Base-by-base conservation (phyloP, 192 early-diverging fungal species). In the Lunasporangiospora selenospora region DNA sequence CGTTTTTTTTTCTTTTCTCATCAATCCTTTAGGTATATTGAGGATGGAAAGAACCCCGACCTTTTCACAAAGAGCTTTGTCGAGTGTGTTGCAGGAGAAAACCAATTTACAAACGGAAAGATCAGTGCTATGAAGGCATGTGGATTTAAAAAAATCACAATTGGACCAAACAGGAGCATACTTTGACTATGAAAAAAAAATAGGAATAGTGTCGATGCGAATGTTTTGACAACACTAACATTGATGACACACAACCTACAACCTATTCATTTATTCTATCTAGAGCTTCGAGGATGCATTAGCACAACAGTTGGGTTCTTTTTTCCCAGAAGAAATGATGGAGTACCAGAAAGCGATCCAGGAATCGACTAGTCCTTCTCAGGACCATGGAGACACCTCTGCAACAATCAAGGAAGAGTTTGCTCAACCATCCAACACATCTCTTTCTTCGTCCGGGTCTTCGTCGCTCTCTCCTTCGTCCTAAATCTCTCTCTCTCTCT, bases 101-200 rank as follows among this genome's bases (percentile, higher is more conserved):
- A 84, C 33, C 82, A 84, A 32, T 81, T 77, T 46, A 84, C 82
- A 0, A 81, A 84, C 39, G 82, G 82, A 44, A 84, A 84, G 37
- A 77, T 84, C 46, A 58, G 67, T 21, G 79, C 82, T 10, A 66
- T 84, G 21, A 67, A 79, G 50, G 82, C 77, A 79, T 62, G 59
- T 38, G 21, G 8, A n/a, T n/a, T n/a, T n/a, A n/a, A n/a, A n/a
- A n/a, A n/a, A n/a, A n/a, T n/a, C n/a, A n/a, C n/a, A n/a, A n/a
- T n/a, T n/a, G n/a, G n/a, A n/a, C 34, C 33, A 1, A 1, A 15
- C 4, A 6, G 11, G 10, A 31, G 43, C 36, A 21, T 55, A 7
- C 31, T 15, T 1, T 29, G n/a, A 26, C 11, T 38, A 21, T 6
- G 2, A 21, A 9, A 18, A 39, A 42, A 54, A 54, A 30, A 30